These are phyloP conservation scores for Aureobasidium sp. DNA, from an alignment of 2,329 filamentous ascomycete genomes.

Conservation along the genomic window DNA sequence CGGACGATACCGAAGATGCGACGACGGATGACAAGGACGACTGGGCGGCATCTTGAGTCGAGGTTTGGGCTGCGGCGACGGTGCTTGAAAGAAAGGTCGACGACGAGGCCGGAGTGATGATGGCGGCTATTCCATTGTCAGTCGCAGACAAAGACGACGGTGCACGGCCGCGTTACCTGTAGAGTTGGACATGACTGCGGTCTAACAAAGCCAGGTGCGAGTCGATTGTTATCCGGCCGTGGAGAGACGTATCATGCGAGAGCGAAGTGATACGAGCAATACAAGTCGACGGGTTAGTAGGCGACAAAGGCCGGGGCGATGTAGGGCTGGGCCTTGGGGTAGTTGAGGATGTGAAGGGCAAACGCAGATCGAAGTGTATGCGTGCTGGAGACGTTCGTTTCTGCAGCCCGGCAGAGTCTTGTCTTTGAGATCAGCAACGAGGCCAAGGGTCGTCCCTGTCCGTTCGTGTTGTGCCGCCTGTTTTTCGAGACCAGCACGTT, in stretches of 20 bases:
- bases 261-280: background rate
- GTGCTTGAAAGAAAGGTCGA: slow-evolving; percentile 5
- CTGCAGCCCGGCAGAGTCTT: slow-evolving; percentile 1
- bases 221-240: background rate
- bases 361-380: background rate
- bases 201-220: slow-evolving; percentile 6
- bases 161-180: slow-evolving; percentile 12
- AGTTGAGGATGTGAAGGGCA: background rate
- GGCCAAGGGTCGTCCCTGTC: background rate
- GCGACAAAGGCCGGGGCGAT: background rate
- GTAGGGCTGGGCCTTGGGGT: background rate
- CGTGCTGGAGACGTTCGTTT: background rate
- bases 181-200: slow-evolving; percentile 17
- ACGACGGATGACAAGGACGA: slow-evolving; percentile 15
- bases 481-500: background rate
- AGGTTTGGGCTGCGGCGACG: background rate
- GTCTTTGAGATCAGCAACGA: background rate
- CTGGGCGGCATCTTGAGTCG: slow-evolving; percentile 7
- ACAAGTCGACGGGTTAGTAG: background rate
- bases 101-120: slow-evolving; percentile 1
- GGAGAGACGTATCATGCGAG: background rate
- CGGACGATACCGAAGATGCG: slow-evolving; percentile 17
- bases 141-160: background rate
- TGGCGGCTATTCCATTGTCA: slow-evolving; percentile 1
- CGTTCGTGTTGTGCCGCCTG: background rate